A percentile compares a stretch with the other conserved stretches of the same genome.
These are phyloP conservation scores for Lepiota subincarnata DNA, from an alignment of 768 basidiomycete species.

Conservation along the genomic window DNA sequence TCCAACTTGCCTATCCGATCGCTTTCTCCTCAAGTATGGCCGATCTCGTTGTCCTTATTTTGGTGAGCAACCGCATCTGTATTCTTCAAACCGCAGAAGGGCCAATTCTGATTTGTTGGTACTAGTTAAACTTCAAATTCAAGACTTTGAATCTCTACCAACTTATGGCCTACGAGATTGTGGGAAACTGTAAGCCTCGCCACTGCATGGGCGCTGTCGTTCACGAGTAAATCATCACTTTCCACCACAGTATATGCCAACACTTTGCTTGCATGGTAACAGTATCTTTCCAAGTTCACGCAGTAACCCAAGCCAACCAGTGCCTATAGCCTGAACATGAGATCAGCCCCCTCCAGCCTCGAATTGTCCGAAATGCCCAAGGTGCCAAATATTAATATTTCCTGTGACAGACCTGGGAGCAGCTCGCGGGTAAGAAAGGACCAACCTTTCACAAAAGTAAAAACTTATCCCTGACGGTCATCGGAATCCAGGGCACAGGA, in stretches of 20 bases:
- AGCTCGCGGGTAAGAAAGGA: neutral
- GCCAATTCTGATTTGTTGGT: neutral
- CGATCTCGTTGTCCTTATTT: neutral
- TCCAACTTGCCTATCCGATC: no score
- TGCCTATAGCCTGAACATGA: constrained; percentile 1
- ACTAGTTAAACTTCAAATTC: neutral
- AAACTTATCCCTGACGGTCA: neutral
- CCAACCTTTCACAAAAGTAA: neutral
- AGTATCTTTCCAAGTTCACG: neutral
- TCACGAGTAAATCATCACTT: neutral
- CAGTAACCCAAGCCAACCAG: neutral
- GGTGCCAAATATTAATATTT: neutral
- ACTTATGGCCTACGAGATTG: neutral
- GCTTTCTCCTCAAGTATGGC: neutral
- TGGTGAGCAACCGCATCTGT: neutral
- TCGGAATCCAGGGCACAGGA: neutral
- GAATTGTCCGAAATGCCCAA: neutral
- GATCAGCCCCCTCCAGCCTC: neutral
- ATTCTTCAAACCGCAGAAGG: neutral
- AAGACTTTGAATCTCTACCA: neutral
- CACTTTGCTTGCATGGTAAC: constrained; percentile 1
- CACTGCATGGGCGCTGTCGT: no score
- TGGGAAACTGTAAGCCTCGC: neutral
- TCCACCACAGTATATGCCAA: neutral
- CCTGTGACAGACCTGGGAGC: neutral